Evolutionary conservation across 2,329 filamentous ascomycete species (phyloP).

Genomic region (Fusarium sublunatum): DNA sequence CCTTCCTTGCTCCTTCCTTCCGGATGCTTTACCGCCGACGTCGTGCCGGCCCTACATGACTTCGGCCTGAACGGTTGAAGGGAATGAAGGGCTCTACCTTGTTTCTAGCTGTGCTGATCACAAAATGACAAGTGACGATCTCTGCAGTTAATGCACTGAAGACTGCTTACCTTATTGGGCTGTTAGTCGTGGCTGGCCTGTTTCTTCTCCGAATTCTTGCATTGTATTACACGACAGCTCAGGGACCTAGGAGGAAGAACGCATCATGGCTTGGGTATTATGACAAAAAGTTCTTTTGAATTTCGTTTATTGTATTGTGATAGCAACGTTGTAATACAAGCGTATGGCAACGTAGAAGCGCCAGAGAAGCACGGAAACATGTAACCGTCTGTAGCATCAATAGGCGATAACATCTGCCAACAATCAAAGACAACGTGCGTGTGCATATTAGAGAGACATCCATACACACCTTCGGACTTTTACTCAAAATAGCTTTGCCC

Average conservation of each 20-base stretch:
- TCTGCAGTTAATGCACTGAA: not conserved
- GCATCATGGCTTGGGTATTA: not conserved
- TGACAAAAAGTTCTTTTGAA: slow-evolving; percentile 4
- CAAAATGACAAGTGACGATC: slow-evolving; percentile 11
- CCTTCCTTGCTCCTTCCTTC: not conserved
- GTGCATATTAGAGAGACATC: not conserved
- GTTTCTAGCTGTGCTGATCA: slow-evolving; percentile 6
- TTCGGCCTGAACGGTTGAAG: slow-evolving; percentile 1
- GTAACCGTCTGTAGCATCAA: slow-evolving; percentile 19
- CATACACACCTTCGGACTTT: not conserved
- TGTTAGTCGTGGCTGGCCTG: slow-evolving; percentile 5
- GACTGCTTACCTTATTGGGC: not conserved
- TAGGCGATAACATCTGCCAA: slow-evolving; percentile 10
- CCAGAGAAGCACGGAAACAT: slow-evolving; percentile 11
- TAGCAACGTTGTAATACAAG: slow-evolving; percentile 1
- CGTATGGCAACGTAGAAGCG: slow-evolving; percentile 9
- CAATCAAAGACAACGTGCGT: slow-evolving; percentile 4
- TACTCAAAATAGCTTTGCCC: slow-evolving; percentile 16
- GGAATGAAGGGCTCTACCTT: not conserved
- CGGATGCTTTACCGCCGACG: slow-evolving; percentile 5
- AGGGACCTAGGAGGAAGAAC: not conserved
- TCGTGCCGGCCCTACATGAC: slow-evolving; percentile 1
- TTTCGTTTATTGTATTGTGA: not conserved
- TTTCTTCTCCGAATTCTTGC: slow-evolving; percentile 21
- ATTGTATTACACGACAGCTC: not conserved